phyloP scores from a whole-genome alignment of 257 asterid species.

The Solanum chiquidenum region DNA sequence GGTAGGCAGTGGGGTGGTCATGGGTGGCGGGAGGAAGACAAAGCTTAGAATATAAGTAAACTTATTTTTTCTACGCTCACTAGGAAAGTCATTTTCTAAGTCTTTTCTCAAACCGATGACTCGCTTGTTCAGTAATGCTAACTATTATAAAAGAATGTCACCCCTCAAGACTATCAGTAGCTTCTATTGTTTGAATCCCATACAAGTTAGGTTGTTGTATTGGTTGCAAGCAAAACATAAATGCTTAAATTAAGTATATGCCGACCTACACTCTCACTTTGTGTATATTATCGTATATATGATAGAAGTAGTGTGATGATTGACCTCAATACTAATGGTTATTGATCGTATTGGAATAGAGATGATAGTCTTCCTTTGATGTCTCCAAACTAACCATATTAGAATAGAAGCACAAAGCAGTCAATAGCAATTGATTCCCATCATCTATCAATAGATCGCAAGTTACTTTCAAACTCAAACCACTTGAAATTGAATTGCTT shows the following conservation, averaged over 20 bases:
- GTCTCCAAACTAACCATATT: no score
- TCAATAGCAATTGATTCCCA: neutral
- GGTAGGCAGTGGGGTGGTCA: neutral
- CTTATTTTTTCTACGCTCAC: neutral
- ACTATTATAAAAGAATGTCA: neutral
- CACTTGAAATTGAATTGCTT: neutral
- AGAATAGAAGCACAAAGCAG: neutral
- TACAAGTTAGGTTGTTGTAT: neutral
- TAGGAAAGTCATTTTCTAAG: no score
- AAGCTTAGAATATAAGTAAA: neutral
- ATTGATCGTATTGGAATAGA: neutral
- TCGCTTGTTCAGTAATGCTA: neutral
- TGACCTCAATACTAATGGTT: neutral
- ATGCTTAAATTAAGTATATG: no score
- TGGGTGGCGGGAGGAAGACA: neutral
- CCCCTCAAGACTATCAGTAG: neutral
- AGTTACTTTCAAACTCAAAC: neutral
- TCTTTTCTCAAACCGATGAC: neutral
- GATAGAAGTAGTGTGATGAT: neutral
- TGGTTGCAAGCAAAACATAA: neutral
- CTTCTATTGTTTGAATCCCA: neutral
- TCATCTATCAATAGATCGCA: neutral
- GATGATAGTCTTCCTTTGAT: no score
- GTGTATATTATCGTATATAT: neutral
- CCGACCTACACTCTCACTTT: neutral